These are phyloP conservation scores for Eucalyptus grandis DNA, from an alignment of 345 rosid species.

Conservation along the genomic window DNA sequence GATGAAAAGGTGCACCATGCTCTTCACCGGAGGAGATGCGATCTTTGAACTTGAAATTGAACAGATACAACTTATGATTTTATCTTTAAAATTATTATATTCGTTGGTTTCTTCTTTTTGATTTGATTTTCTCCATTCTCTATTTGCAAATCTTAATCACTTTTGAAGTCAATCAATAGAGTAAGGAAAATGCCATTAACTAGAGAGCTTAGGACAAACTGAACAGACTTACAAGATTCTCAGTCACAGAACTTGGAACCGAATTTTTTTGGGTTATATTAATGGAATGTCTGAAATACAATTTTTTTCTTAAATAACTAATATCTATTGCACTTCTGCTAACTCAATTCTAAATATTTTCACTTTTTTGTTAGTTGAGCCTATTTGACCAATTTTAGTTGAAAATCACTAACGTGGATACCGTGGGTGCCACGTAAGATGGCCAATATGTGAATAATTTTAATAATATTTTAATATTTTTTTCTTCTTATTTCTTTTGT, in stretches of 20 bases:
- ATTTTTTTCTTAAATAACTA: no score
- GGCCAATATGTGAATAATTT: fast-evolving
- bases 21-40: background rate
- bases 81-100: background rate
- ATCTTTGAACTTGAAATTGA: background rate
- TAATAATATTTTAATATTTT: no score
- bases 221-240: background rate
- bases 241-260: background rate
- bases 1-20: background rate
- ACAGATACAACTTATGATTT: background rate
- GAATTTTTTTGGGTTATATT: background rate
- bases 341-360: no score
- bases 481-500: no score
- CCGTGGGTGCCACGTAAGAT: no score
- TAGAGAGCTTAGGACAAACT: background rate
- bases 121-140: background rate
- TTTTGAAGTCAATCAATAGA: background rate
- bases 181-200: background rate
- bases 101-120: background rate
- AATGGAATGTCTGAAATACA: background rate
- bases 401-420: no score
- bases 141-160: background rate
- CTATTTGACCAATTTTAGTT: fast-evolving
- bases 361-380: no score
- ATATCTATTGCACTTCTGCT: no score